Evolutionary conservation across 768 basidiomycete genomes (phyloP).

Genomic region (Cystobasidium onofrii): DNA sequence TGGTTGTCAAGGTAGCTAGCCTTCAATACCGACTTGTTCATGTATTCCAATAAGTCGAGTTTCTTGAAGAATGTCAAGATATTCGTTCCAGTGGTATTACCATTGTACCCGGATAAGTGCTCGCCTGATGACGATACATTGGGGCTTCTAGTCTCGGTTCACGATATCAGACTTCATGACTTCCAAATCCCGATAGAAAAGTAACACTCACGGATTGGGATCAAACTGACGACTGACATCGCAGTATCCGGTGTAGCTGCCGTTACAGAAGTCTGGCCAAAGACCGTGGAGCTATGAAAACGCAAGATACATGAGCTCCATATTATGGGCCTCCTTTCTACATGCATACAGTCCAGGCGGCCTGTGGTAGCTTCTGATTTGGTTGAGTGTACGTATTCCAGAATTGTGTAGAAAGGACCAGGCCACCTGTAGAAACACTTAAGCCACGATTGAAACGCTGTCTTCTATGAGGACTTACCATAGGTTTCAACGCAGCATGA

Average conservation of each 20-base stretch:
- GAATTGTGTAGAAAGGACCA: constrained; percentile 23
- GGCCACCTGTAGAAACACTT: constrained; percentile 15
- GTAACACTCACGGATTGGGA: background rate
- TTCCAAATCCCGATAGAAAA: no score
- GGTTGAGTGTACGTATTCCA: background rate
- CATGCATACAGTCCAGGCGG: constrained; percentile 17
- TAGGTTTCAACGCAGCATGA: background rate
- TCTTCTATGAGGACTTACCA: background rate
- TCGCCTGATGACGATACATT: constrained; percentile 11
- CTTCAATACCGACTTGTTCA: constrained; percentile 5
- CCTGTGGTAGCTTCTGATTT: constrained; percentile 21
- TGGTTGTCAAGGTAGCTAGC: no score
- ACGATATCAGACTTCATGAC: background rate
- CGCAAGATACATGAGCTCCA: background rate
- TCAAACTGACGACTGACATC: constrained; percentile 23
- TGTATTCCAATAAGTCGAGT: constrained; percentile 21
- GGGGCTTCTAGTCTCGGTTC: background rate
- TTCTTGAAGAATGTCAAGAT: constrained; percentile 15
- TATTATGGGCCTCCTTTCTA: no score
- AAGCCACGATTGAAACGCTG: background rate
- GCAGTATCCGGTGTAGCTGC: constrained; percentile 25
- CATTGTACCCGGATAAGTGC: background rate
- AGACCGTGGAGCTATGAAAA: constrained; percentile 1
- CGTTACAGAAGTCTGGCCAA: constrained; percentile 30
- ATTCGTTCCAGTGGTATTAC: constrained; percentile 12